A percentile compares a stretch with the other conserved stretches of the same genome.
These are phyloP conservation scores for Pseudocercospora ulei DNA, from an alignment of 2,329 filamentous ascomycete genomes.

Conservation along the genomic window DNA sequence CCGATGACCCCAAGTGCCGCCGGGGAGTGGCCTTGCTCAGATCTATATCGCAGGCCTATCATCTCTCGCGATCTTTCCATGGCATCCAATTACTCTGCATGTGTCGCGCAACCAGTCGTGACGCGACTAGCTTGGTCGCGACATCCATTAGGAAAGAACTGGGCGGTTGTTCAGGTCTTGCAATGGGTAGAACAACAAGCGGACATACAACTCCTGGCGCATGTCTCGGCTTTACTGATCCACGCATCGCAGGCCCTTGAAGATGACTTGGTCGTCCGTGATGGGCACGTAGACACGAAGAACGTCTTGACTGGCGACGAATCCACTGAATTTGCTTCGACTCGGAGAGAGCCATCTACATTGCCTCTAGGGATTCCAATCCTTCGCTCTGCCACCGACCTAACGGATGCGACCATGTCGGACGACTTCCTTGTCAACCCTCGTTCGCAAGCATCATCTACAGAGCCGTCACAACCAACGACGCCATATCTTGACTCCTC, in stretches of 20 bases:
- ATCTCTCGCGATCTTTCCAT: constrained; percentile 14
- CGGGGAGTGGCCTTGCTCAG: background rate
- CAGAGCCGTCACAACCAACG: constrained; percentile 27
- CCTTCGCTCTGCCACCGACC: constrained; percentile 16
- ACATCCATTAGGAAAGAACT: constrained; percentile 47
- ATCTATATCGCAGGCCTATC: constrained; percentile 5
- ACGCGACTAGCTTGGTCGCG: constrained; percentile 24
- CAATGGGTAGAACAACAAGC: constrained; percentile 51
- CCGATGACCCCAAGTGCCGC: background rate
- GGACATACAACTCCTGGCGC: constrained; percentile 58
- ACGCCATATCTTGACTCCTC: constrained; percentile 29
- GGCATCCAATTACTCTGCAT: constrained; percentile 3
- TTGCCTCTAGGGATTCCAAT: constrained; percentile 14
- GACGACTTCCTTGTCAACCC: constrained; percentile 19
- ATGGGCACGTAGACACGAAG: no score
- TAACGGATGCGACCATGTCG: constrained; percentile 9
- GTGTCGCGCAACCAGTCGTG: background rate
- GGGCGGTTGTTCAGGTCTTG: constrained; percentile 50
- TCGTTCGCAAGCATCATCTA: constrained; percentile 24
- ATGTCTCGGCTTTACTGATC: constrained; percentile 52
- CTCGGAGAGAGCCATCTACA: background rate
- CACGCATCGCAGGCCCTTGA: constrained; percentile 34
- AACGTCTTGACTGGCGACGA: background rate
- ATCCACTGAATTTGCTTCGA: background rate
- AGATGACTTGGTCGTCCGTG: no score